These are phyloP conservation scores for Neurospora sp. DNA, from an alignment of 495 filamentous ascomycete species.

Conservation along the genomic window DNA sequence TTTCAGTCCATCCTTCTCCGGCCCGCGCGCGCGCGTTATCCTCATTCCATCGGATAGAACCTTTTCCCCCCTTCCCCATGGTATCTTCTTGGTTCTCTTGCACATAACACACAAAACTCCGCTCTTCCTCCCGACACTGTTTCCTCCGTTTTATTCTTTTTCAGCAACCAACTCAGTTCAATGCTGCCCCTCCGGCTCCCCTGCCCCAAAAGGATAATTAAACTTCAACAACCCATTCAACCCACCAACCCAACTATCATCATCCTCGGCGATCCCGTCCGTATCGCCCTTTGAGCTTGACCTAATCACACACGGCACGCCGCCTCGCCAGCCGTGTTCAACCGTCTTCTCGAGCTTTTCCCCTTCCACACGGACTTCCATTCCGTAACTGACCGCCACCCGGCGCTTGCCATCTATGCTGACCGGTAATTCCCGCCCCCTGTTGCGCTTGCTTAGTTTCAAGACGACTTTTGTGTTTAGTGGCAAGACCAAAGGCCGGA, in stretches of 20 bases:
- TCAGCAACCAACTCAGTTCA: background rate
- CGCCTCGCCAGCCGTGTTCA: constrained; percentile 45
- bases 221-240: constrained; percentile 93
- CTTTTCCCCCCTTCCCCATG: background rate
- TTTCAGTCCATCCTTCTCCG: background rate
- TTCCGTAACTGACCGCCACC: constrained; percentile 61
- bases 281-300: constrained; percentile 27
- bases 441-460: constrained; percentile 69
- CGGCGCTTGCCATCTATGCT: constrained; percentile 79
- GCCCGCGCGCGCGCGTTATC: background rate
- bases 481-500: constrained; percentile 83
- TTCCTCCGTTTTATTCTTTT: background rate
- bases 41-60: background rate
- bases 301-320: constrained; percentile 61
- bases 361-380: constrained; percentile 80
- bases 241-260: constrained; percentile 94
- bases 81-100: too few relatives aligned
- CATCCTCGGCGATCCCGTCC: constrained; percentile 47
- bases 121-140: background rate
- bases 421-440: constrained; percentile 75
- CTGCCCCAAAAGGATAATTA: constrained; percentile 80
- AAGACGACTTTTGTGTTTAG: constrained; percentile 79
- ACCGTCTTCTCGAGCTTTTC: constrained; percentile 54
- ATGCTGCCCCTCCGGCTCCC: constrained; percentile 30
- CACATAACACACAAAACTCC: too few relatives aligned